These are phyloP conservation scores for Ophiostoma australiae DNA, from an alignment of 2,329 filamentous ascomycete species.

Conservation along the genomic window DNA sequence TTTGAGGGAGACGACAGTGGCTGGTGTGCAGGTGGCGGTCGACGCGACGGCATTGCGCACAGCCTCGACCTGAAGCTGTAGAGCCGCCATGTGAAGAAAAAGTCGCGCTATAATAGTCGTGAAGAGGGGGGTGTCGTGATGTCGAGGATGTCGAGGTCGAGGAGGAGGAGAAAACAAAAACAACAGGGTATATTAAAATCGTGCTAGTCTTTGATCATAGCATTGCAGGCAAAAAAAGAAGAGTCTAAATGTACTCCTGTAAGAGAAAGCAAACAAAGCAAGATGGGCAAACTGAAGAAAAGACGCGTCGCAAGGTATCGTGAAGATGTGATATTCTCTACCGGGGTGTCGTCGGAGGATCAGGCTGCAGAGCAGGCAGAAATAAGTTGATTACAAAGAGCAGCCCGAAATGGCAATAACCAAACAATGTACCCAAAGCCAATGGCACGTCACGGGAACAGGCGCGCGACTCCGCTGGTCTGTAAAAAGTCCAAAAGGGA, in stretches of 20 bases:
- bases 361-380: not conserved
- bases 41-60: constrained; percentile 45
- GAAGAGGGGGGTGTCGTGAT: not conserved
- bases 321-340: not conserved
- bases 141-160: not conserved
- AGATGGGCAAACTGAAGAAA: constrained; percentile 23
- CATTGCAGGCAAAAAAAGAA: constrained; percentile 30
- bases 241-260: not conserved
- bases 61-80: constrained; percentile 40
- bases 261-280: constrained; percentile 25
- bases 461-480: not conserved
- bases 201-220: constrained; percentile 35
- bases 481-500: not conserved
- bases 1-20: constrained; percentile 43
- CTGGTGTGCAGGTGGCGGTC: constrained; percentile 44
- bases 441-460: constrained; percentile 7
- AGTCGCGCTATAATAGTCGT: not conserved
- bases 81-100: constrained; percentile 36
- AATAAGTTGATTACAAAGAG: not conserved
- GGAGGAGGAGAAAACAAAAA: constrained; percentile 25
- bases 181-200: constrained; percentile 11
- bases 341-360: not conserved
- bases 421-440: not conserved
- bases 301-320: constrained; percentile 17
- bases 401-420: constrained; percentile 9